Evolutionary conservation across 805 yeast genomes (phyloP).

Genomic region (Cyberlindnera samutprakarnensis): DNA sequence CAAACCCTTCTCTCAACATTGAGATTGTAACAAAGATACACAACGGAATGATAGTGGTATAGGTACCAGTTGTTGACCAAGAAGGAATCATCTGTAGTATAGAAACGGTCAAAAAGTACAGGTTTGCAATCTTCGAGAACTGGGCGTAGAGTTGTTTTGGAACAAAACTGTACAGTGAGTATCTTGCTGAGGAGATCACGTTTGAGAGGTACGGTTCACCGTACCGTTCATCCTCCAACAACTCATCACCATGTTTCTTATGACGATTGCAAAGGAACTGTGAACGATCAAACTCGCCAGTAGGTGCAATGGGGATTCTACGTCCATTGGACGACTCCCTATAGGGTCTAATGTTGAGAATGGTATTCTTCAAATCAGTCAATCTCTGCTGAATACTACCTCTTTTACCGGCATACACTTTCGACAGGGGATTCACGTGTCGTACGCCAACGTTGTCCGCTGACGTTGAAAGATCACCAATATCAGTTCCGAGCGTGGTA

Average conservation of each 20-base stretch:
- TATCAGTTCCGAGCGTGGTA: neutral
- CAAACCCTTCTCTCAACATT: conserved; percentile 87
- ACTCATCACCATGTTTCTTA: conserved; percentile 21
- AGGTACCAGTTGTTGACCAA: conserved; percentile 96
- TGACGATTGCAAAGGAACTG: conserved; percentile 18
- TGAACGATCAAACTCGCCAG: conserved; percentile 26
- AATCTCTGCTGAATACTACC: conserved; percentile 15
- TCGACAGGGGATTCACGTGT: conserved; percentile 4
- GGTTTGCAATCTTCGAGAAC: conserved; percentile 86
- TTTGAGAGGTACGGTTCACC: conserved; percentile 56
- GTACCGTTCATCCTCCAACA: conserved; percentile 64
- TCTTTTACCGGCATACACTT: conserved; percentile 18
- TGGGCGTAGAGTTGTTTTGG: conserved; percentile 89
- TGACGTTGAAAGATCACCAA: neutral
- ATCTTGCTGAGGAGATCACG: conserved; percentile 77
- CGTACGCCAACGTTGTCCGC: conserved; percentile 3
- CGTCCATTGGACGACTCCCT: conserved; percentile 66
- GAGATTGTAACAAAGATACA: conserved; percentile 82
- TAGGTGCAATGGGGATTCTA: conserved; percentile 56
- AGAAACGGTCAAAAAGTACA: conserved; percentile 84
- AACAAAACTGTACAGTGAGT: conserved; percentile 69
- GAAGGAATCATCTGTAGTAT: conserved; percentile 93
- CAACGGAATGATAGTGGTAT: conserved; percentile 87
- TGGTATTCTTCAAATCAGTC: conserved; percentile 23
- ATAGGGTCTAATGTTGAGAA: conserved; percentile 39